Conservation (phyloP, 441 rosid species). For the Populus trichocarpa region DNA sequence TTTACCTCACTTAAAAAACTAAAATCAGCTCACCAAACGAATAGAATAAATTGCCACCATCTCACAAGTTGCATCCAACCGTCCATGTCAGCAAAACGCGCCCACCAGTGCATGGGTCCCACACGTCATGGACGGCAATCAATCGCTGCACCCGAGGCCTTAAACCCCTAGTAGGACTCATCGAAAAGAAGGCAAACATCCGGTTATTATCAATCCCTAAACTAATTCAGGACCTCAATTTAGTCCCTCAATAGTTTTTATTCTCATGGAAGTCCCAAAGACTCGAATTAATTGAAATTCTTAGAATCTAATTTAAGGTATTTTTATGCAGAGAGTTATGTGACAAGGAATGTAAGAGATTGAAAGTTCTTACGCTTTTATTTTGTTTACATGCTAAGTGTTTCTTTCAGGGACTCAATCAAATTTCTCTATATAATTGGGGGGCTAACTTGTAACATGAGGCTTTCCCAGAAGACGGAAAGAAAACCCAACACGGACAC, state of each 20-base stretch:
- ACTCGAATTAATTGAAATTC: too few relatives aligned
- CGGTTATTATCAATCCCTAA: not conserved
- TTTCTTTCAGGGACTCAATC: not conserved
- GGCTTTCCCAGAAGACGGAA: not conserved
- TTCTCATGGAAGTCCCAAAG: not conserved
- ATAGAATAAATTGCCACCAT: not conserved
- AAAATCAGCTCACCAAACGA: not conserved
- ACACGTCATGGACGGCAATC: slow-evolving; percentile 9
- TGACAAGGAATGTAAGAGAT: too few relatives aligned
- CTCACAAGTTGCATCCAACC: not conserved
- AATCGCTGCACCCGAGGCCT: slow-evolving; percentile 5
- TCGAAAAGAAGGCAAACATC: not conserved
- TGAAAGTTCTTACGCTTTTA: too few relatives aligned
- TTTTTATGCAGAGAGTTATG: not conserved
- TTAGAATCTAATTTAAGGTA: too few relatives aligned
- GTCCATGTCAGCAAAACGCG: slow-evolving; percentile 1
- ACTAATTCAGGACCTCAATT: not conserved
- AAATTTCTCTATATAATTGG: not conserved
- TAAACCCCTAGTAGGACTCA: not conserved
- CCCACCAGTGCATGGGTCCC: not conserved
- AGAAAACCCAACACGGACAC: not conserved
- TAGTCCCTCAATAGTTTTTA: not conserved
- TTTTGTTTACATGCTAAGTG: too few relatives aligned
- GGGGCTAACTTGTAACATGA: not conserved
- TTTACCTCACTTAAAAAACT: not conserved